Evolutionary conservation across 257 asterid genomes (phyloP).

Genomic region (Nicotiana tomentosiformis): DNA sequence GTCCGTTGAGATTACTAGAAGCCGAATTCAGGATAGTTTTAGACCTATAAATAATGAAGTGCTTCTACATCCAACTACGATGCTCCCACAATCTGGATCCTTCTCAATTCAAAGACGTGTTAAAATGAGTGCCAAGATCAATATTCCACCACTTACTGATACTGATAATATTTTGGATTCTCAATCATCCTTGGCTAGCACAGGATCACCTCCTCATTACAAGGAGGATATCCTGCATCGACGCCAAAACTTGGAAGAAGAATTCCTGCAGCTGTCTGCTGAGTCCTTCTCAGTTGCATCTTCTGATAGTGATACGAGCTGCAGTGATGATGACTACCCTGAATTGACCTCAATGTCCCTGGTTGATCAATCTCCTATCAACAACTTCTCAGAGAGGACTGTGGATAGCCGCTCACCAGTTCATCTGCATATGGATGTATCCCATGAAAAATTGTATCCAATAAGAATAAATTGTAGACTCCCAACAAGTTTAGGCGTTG

Average conservation of each 20-base stretch:
- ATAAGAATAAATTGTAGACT: slow-evolving; percentile 36
- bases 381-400: slow-evolving; percentile 30
- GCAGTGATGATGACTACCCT: slow-evolving; percentile 55
- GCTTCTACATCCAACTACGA: slow-evolving; percentile 19
- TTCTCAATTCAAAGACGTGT: slow-evolving; percentile 30
- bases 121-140: slow-evolving; percentile 26
- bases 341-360: slow-evolving; percentile 30
- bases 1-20: slow-evolving; percentile 21
- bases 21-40: slow-evolving; percentile 32
- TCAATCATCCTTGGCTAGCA: slow-evolving; percentile 42
- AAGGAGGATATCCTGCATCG: slow-evolving; percentile 84
- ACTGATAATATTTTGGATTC: slow-evolving; percentile 36
- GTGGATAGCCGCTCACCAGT: slow-evolving; percentile 13
- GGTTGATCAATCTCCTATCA: slow-evolving; percentile 32
- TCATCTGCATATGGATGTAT: slow-evolving; percentile 19
- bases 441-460: slow-evolving; percentile 22
- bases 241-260: slow-evolving; percentile 85
- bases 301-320: slow-evolving; percentile 78
- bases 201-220: slow-evolving; percentile 92
- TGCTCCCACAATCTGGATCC: slow-evolving; percentile 29
- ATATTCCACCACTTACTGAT: slow-evolving; percentile 31
- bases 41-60: slow-evolving; percentile 32
- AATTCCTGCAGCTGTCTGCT: slow-evolving; percentile 72
- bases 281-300: slow-evolving; percentile 69
- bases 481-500: slow-evolving; percentile 15